Evolutionary conservation across 192 early-diverging fungal species (phyloP), one percentile per base, ranked within the genome.

Genomic region (Coemansia sp.): DNA sequence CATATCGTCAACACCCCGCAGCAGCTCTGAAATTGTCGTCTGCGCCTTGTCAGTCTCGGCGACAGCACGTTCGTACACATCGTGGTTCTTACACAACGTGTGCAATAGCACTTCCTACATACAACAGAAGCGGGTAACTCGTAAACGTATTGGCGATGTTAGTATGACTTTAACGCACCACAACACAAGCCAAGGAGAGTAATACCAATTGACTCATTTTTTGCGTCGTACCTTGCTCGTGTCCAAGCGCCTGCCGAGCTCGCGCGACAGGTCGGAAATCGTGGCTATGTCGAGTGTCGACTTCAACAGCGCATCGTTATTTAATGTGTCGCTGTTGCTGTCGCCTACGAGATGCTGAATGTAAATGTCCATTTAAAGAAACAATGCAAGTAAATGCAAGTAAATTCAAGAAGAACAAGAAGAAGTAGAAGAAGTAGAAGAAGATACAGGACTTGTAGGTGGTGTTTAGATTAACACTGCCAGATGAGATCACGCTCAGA

Each of bases 1-100:
- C 68, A 77, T 46, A 19, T 67, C 69, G 21, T 77, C 75, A 3
- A 72, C 66, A 21, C 75, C 75, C 3, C 64, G 54, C 3, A 72
- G 69, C 17, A 77, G 57, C 69, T 54, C 45, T 0, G 62, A 24
- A 35, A 68, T 68, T 9, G 64, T 19, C 24, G 42, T 17, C 16
- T 72, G 69, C 8, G 69, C 66, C 46, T 37, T 63, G n/a, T 27
- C 54, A 11, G 33, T 53, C 24, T 66, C 63, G 3, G 51, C 8
- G 4, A 51, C n/a, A 6, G 75, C 64, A 19, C 50, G 17, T 19
- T 33, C 19, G 10, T 68, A 77, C 19, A 62, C 64, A 13, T 13
- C 31, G 56, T 39, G 19, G 21, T 68, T 68, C 5, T 64, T 62
- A 4, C 21, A 10, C 36, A 77, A n/a, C 3, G 35, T 37, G 29